These are phyloP conservation scores for Chlamydomonas incerta DNA, from an alignment of 139 green algal species.

Conservation along the genomic window DNA sequence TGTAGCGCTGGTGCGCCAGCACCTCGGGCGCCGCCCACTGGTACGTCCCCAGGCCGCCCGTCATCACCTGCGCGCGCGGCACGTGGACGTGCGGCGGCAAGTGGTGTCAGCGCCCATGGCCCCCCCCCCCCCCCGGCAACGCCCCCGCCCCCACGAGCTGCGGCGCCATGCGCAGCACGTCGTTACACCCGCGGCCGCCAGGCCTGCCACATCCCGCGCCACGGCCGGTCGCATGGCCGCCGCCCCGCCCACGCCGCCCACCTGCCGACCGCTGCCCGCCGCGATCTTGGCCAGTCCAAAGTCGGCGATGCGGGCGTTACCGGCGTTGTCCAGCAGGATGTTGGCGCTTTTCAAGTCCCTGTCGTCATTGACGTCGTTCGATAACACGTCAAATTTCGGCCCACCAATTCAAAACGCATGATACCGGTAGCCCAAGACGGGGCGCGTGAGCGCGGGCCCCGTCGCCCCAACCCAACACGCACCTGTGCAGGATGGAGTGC, in stretches of 20 bases:
- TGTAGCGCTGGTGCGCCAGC: constrained; percentile 73
- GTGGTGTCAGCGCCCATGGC: not conserved
- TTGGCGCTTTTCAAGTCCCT: constrained; percentile 50
- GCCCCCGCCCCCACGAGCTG: too few relatives aligned
- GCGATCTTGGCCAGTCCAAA: constrained; percentile 35
- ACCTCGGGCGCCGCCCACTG: constrained; percentile 78
- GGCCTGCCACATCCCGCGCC: too few relatives aligned
- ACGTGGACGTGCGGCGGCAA: not conserved
- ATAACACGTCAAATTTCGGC: too few relatives aligned
- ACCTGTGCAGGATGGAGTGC: constrained; percentile 62
- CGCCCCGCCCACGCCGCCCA: too few relatives aligned
- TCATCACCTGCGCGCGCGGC: constrained; percentile 5
- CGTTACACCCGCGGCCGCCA: too few relatives aligned
- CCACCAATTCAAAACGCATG: too few relatives aligned
- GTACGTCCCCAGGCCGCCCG: constrained; percentile 39
- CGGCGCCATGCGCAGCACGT: not conserved
- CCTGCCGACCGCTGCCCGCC: constrained; percentile 3
- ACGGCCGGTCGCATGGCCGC: too few relatives aligned
- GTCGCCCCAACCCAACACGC: too few relatives aligned
- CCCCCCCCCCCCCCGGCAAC: too few relatives aligned
- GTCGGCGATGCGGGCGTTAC: constrained; percentile 27
- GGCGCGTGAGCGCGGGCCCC: too few relatives aligned
- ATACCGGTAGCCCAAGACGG: too few relatives aligned
- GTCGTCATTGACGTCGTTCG: too few relatives aligned
- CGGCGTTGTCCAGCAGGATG: constrained; percentile 69